Conservation (phyloP, 202 grass and related monocot genomes). For the Zoysia matrella region DNA sequence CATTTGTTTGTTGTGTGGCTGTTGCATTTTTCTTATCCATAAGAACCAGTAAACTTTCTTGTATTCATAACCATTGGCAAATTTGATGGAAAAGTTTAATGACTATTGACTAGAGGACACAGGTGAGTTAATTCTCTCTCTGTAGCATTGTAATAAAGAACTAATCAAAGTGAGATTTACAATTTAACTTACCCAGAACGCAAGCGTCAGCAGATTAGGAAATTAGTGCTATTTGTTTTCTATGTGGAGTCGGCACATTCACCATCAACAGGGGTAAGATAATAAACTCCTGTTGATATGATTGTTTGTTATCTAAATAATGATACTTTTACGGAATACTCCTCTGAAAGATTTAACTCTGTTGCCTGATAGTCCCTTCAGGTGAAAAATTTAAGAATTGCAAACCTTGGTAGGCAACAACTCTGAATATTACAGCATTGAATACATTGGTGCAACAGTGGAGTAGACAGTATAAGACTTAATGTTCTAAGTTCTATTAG, state of each 20-base stretch:
- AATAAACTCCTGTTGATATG: too few relatives aligned
- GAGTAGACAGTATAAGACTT: neutral
- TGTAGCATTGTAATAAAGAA: neutral
- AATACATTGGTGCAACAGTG: slow-evolving; percentile 3
- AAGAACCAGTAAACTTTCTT: slow-evolving; percentile 5
- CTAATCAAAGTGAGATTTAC: neutral
- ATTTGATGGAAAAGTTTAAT: neutral
- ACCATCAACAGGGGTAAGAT: neutral
- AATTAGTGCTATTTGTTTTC: neutral
- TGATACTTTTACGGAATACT: too few relatives aligned
- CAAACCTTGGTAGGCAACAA: too few relatives aligned
- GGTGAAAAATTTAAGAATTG: too few relatives aligned
- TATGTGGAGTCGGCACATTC: neutral
- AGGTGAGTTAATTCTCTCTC: neutral
- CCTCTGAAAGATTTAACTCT: too few relatives aligned
- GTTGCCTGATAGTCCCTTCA: too few relatives aligned
- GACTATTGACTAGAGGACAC: neutral
- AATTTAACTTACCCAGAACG: too few relatives aligned
- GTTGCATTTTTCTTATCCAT: slow-evolving; percentile 30
- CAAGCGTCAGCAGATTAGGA: too few relatives aligned
- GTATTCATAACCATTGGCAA: slow-evolving; percentile 6
- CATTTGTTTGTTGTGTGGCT: slow-evolving; percentile 23
- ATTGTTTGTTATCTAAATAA: neutral
- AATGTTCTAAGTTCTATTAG: slow-evolving; percentile 10
- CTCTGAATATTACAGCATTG: too few relatives aligned